A percentile compares a stretch with the other conserved stretches of the same genome.
These are phyloP conservation scores for Chalciporus pseudorubinellus DNA, from an alignment of 768 basidiomycete species.

Conservation along the genomic window DNA sequence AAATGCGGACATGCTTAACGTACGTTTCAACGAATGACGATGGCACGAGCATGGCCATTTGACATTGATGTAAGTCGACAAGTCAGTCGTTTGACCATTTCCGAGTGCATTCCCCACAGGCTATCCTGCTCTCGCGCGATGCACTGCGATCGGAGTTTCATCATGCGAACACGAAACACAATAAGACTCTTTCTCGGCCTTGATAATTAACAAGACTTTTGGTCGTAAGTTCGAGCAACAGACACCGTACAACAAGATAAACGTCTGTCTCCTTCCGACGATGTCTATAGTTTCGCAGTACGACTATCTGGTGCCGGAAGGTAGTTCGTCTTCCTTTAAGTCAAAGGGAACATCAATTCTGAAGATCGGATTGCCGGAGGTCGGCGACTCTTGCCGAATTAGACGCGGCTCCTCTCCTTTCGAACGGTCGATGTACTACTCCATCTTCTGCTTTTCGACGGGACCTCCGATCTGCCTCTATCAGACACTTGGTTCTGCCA, in stretches of 20 bases:
- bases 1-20: too few relatives aligned
- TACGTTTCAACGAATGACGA: too few relatives aligned
- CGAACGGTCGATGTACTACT: slow-evolving; percentile 7
- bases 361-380: slow-evolving; percentile 10
- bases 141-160: slow-evolving; percentile 17
- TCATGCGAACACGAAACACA: too few relatives aligned
- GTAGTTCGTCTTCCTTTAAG: neutral
- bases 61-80: too few relatives aligned
- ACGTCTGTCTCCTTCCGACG: too few relatives aligned
- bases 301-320: neutral
- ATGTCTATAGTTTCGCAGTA: neutral
- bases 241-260: too few relatives aligned
- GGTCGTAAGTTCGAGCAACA: too few relatives aligned
- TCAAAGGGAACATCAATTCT: slow-evolving; percentile 2
- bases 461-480: slow-evolving; percentile 24
- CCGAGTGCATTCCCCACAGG: slow-evolving; percentile 12
- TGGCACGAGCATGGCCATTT: too few relatives aligned
- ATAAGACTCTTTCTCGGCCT: too few relatives aligned
- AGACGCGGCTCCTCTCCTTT: slow-evolving; percentile 4
- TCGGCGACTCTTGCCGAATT: slow-evolving; percentile 17
- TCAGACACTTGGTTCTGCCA: too few relatives aligned
- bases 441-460: slow-evolving; percentile 28
- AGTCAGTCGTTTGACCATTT: too few relatives aligned
- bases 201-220: too few relatives aligned
- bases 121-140: slow-evolving; percentile 10